Conservation (phyloP, 139 green algal species). For the Tetraselmis chui region DNA sequence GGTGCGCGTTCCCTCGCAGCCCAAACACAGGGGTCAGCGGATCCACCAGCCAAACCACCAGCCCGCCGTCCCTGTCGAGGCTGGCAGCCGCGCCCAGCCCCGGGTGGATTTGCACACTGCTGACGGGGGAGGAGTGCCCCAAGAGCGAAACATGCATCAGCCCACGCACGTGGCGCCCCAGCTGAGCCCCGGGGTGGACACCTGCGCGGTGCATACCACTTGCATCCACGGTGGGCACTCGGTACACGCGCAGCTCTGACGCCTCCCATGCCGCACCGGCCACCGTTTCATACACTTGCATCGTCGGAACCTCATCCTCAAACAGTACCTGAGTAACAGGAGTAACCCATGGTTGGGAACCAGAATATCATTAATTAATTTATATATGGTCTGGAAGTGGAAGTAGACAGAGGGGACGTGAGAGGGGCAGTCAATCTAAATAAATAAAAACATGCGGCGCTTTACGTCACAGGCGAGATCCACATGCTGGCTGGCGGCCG, state of each 20-base stretch:
- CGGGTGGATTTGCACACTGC: background rate
- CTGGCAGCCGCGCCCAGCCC: background rate
- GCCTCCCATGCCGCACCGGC: background rate
- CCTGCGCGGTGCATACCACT: background rate
- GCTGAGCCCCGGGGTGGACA: background rate
- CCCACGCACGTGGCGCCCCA: constrained; percentile 1
- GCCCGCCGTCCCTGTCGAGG: background rate
- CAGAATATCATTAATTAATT: too few relatives aligned
- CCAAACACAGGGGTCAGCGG: background rate
- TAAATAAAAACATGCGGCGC: background rate
- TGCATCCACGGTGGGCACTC: background rate
- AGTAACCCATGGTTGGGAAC: too few relatives aligned
- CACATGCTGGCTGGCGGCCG: background rate
- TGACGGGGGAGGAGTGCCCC: background rate
- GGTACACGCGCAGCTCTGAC: background rate
- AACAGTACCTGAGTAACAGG: background rate
- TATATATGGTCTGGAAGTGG: too few relatives aligned
- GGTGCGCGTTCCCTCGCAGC: background rate
- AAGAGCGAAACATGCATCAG: background rate
- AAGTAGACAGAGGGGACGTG: background rate
- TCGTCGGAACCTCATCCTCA: background rate
- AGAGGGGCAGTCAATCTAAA: background rate
- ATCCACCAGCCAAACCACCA: background rate
- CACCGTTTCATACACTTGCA: background rate
- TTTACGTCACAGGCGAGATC: background rate